These are phyloP conservation scores for Alternaria viburni DNA, from an alignment of 2,329 filamentous ascomycete species.

Conservation along the genomic window DNA sequence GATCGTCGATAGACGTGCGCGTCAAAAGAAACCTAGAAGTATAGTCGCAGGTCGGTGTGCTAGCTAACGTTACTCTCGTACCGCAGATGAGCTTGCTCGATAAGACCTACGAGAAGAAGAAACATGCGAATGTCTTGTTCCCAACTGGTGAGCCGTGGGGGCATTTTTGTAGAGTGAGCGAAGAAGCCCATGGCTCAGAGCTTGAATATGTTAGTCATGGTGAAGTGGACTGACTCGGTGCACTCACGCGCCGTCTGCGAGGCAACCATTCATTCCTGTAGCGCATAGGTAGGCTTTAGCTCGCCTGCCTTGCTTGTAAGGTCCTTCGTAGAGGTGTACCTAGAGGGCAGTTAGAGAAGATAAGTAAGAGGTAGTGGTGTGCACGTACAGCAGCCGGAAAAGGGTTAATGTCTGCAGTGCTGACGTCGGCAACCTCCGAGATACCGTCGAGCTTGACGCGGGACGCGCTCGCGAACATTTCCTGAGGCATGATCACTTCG, in stretches of 20 bases:
- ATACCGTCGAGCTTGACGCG: not conserved
- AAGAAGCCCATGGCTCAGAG: not conserved
- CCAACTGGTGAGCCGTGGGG: not conserved
- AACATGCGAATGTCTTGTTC: not conserved
- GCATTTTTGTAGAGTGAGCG: not conserved
- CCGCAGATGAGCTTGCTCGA: not conserved
- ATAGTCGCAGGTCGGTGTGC: not conserved
- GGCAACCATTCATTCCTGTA: not conserved
- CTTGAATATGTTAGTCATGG: not conserved
- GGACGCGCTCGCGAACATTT: not conserved
- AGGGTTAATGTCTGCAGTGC: not conserved
- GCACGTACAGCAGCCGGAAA: not conserved
- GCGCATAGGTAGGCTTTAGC: not conserved
- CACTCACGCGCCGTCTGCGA: not conserved
- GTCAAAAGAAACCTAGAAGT: not conserved
- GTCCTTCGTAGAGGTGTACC: not conserved
- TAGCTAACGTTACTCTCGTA: not conserved
- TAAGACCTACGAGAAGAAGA: not conserved
- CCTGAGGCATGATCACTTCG: not conserved
- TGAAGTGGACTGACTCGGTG: not conserved
- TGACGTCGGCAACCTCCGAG: not conserved
- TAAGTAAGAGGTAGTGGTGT: not conserved
- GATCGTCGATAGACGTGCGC: not conserved
- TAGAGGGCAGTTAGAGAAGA: not conserved
- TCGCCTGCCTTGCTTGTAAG: not conserved